phyloP scores from a whole-genome alignment of 441 rosid genomes.

The Breynia disticha region DNA sequence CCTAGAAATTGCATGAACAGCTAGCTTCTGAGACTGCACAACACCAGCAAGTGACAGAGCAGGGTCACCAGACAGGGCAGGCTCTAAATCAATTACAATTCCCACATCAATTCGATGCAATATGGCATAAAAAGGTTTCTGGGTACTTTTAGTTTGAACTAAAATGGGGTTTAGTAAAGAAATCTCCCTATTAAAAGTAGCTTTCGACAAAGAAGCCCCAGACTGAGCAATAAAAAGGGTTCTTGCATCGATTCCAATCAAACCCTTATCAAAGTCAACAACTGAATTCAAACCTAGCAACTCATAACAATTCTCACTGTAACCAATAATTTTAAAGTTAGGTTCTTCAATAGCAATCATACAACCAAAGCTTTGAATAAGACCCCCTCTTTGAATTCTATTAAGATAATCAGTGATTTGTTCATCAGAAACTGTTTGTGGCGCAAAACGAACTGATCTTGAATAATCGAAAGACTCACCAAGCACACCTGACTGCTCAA shows the following conservation, averaged over 20 bases:
- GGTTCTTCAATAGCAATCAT: slow-evolving; percentile 55
- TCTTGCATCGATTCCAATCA: slow-evolving; percentile 63
- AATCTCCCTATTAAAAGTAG: slow-evolving; percentile 49
- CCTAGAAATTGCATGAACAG: slow-evolving; percentile 66
- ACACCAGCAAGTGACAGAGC: slow-evolving; percentile 62
- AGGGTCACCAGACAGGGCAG: slow-evolving; percentile 47
- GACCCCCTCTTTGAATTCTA: slow-evolving; percentile 71
- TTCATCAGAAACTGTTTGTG: slow-evolving; percentile 48
- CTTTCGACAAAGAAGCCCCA: slow-evolving; percentile 49
- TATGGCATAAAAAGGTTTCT: slow-evolving; percentile 66
- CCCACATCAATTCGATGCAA: slow-evolving; percentile 70
- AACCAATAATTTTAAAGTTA: slow-evolving; percentile 40
- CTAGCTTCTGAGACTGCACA: slow-evolving; percentile 75
- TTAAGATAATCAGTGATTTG: slow-evolving; percentile 49
- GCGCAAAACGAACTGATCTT: slow-evolving; percentile 44
- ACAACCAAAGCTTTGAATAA: slow-evolving; percentile 72
- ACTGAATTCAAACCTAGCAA: slow-evolving; percentile 31
- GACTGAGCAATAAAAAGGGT: slow-evolving; percentile 50
- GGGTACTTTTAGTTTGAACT: slow-evolving; percentile 45
- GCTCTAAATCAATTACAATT: slow-evolving; percentile 75
- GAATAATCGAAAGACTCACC: slow-evolving; percentile 69
- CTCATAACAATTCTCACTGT: slow-evolving; percentile 59
- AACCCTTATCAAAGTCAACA: slow-evolving; percentile 24
- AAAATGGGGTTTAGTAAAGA: slow-evolving; percentile 56
- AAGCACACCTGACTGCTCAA: slow-evolving; percentile 49